Evolutionary conservation across 179 eudicot genomes (phyloP), one percentile per base, ranked within the genome.

Genomic region (Gypsophila paniculata): DNA sequence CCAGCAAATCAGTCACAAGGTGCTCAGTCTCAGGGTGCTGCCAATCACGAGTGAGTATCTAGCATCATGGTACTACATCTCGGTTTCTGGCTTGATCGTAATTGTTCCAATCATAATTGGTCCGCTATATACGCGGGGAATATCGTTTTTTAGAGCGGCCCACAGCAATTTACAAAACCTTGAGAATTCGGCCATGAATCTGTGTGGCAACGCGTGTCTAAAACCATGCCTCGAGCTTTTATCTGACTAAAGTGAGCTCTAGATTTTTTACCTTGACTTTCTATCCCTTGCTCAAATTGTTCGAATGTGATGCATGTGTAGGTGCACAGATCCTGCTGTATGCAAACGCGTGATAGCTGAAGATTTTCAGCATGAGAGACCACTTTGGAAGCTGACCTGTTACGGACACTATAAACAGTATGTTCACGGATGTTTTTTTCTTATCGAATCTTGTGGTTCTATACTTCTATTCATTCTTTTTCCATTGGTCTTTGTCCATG

Each of bases 361-460:
- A 81, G 97, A 91, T 81, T 87, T 88, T 73, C 72, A 87, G 80
- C 65, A 90, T 66, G 99, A 94, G 84, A 86, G 77, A 75, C 99
- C 99, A 38, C 82, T 86, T 72, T 94, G 99, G 97, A 91, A 88
- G 87, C 97, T 94, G 68, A 94, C 97, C 21, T 94, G 99, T 78
- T 94, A 94, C 72, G 89, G 91, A 72, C 99, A 94, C 57, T 55
- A 44, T 54, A 86, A 82, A 78, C 63, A 85, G 99, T 94, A 89
- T 72, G 83, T 67, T 72, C 26, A 5, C 53, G 26, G 3, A 44
- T 7, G 9, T n/a, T 23, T 32, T 74, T 61, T 54, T 34, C 60
- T 52, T 25, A 29, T 17, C 17, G 29, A 52, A 54, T 44, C 12
- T 18, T 39, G 13, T 65, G 12, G 23, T 57, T 22, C 23, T 60